A percentile compares a stretch with the other conserved stretches of the same genome.
These are phyloP conservation scores for Hanseniaspora thailandica DNA, from an alignment of 805 yeast species.

Conservation along the genomic window DNA sequence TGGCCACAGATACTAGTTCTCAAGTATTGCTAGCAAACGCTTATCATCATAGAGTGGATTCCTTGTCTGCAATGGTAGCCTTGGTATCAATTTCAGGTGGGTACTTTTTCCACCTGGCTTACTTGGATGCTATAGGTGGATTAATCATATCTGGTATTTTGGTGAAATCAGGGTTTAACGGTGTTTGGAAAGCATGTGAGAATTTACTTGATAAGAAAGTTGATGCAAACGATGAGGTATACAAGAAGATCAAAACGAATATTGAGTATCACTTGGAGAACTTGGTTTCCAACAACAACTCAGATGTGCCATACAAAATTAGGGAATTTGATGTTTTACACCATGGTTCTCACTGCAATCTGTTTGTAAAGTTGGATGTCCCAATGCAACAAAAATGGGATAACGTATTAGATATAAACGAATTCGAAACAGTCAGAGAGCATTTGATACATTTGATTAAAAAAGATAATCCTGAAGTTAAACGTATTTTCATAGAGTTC, in stretches of 20 bases:
- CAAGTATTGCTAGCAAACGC: slow-evolving; percentile 92
- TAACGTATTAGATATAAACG: slow-evolving; percentile 32
- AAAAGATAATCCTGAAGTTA: neutral
- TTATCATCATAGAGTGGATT: slow-evolving; percentile 96
- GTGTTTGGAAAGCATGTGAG: slow-evolving; percentile 54
- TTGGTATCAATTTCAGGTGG: slow-evolving; percentile 79
- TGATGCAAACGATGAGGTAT: slow-evolving; percentile 40
- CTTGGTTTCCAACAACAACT: slow-evolving; percentile 33
- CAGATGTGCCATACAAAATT: slow-evolving; percentile 31
- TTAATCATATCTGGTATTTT: slow-evolving; percentile 70
- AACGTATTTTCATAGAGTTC: slow-evolving; percentile 2
- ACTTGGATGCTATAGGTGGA: slow-evolving; percentile 92
- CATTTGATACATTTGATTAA: slow-evolving; percentile 18
- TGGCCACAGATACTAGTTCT: slow-evolving; percentile 68
- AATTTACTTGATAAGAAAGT: slow-evolving; percentile 72
- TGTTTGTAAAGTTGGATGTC: slow-evolving; percentile 28
- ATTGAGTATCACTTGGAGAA: slow-evolving; percentile 29
- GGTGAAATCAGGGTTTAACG: slow-evolving; percentile 71
- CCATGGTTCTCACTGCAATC: slow-evolving; percentile 46
- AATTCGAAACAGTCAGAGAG: slow-evolving; percentile 34
- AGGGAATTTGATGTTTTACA: slow-evolving; percentile 38
- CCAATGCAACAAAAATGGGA: slow-evolving; percentile 37
- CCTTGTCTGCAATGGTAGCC: slow-evolving; percentile 84
- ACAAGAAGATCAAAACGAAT: slow-evolving; percentile 32
- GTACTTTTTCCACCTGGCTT: slow-evolving; percentile 58